Evolutionary conservation across 257 asterid genomes (phyloP).

Genomic region (Penstemon barbatus): DNA sequence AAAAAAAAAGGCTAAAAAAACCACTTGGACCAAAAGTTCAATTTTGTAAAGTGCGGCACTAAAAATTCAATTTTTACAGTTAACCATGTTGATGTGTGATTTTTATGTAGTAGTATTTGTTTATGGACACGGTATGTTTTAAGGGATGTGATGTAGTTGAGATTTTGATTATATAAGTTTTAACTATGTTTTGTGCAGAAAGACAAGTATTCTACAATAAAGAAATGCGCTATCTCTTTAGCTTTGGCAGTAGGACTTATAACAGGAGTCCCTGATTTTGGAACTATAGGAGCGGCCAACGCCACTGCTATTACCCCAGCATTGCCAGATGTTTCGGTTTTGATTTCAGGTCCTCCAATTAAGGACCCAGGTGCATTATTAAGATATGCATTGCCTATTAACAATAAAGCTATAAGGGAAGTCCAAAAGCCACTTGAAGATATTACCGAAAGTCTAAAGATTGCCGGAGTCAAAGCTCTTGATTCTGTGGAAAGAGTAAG

Average conservation of each 20-base stretch:
- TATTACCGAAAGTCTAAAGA: conserved; percentile 85
- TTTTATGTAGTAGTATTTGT: neutral
- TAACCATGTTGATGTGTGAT: too few species aligned
- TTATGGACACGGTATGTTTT: neutral
- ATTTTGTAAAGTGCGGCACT: too few species aligned
- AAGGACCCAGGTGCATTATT: conserved; percentile 92
- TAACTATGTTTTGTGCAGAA: conserved; percentile 46
- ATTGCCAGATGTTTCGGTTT: conserved; percentile 80
- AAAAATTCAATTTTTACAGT: too few species aligned
- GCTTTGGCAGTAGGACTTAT: conserved; percentile 69
- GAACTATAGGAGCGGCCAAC: conserved; percentile 42
- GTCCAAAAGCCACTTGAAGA: conserved; percentile 99
- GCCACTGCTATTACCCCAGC: conserved; percentile 60
- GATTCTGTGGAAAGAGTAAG: conserved; percentile 94
- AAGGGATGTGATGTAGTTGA: conserved; percentile 3
- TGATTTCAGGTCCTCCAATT: conserved; percentile 96
- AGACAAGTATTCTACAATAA: conserved; percentile 43
- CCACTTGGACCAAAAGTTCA: too few species aligned
- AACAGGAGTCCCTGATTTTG: conserved; percentile 57
- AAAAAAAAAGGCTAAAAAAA: too few species aligned
- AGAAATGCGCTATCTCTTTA: conserved; percentile 66
- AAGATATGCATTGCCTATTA: conserved; percentile 89
- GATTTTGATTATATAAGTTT: neutral
- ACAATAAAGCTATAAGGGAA: conserved; percentile 91
- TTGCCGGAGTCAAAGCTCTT: conserved; percentile 80